Evolutionary conservation across 129 eudicot genomes (phyloP), one percentile per base, ranked within the genome.

Genomic region (Pseudognaphalium luteoalbum): DNA sequence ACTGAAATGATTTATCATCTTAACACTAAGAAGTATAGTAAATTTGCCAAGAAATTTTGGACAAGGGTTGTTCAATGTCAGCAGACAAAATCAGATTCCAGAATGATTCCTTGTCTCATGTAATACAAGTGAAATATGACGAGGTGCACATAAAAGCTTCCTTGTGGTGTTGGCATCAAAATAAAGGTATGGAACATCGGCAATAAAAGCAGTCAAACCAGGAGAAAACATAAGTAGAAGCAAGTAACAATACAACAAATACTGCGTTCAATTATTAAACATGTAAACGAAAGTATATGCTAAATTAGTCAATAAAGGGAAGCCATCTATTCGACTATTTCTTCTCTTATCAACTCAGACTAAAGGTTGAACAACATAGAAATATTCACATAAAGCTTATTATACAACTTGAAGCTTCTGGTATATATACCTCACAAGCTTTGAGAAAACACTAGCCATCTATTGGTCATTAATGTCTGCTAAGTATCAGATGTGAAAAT

Each of bases 141-240:
- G 30, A 83, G 83, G 67, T 66, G 56, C 83, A 84, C 92, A 41
- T 87, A 90, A 74, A 90, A 86, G 78, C 94, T 91, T 75, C 88
- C 91, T 70, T 86, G 91, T 42, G 89, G 87, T 17, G 93, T 90
- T 65, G 97, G 89, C 87, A 88, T 86, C 28, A 25, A 25, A 25
- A 25, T 25, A 25, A 25, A 88, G 86, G 75, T 25, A 67, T 86
- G 93, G 63, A 91, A 91, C 94, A 88, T 86, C 94, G 88, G 93
- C 80, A 80, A 47, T 12, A 3, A 47, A 47, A 47, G 54, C 54
- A 47, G 17, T 4, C 47, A 75, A 68, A 60, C 34, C 64, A 25
- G 69, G 16, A 22, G n/a, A 73, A 64, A 19, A 11, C 74, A 67
- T 77, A 22, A 76, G 67, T 19, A 12, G 32, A 41, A 10, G 14